Evolutionary conservation across 2,329 filamentous ascomycete genomes (phyloP), one percentile per base, ranked within the genome.

Genomic region (Penicillium sp.): DNA sequence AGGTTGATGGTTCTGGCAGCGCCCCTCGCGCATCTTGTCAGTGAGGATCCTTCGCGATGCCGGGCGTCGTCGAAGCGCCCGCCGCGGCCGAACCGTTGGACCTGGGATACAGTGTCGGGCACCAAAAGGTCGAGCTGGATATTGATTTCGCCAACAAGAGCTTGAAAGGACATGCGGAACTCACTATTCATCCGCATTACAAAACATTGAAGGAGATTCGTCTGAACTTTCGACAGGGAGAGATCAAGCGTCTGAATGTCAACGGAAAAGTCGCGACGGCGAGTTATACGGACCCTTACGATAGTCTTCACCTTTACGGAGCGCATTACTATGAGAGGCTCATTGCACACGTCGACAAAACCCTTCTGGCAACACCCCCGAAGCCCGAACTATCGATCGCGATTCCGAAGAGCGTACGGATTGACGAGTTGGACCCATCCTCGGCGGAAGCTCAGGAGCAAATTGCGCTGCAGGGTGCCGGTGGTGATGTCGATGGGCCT

Each of bases 111-210:
- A 75, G 76, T 42, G 75, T 97, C 50, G 79, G 89, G 47, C 86
- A 90, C 72, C 92, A 97, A 72, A 88, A 88, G 67, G 85, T 98
- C 43, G 86, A 90, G 62, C 78, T 98, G 52, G 91, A 97, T 62
- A 78, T 98, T 66, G 88, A 95, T 72, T 95, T 98, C 67, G 79
- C 81, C 56, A 81, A 81, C 46, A 86, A 84, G 70, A 81, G 78
- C 63, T 74, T 97, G 63, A 84, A 81, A 53, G 93, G 93, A 44
- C 86, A 81, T 55, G 89, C 88, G 7, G 86, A 91, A 59, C 87
- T 98, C 59, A 87, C 85, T 27, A 82, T 97, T 46, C 84, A 87
- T 58, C 83, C 83, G 18, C 75, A 79, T 50, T 72, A 75, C 51
- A 75, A 75, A 53, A 76, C 82, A 28, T 70, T 86, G 46, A 75